Conservation (phyloP, 352 stramenopile genomes). For the Globisporangium orthogonon region DNA sequence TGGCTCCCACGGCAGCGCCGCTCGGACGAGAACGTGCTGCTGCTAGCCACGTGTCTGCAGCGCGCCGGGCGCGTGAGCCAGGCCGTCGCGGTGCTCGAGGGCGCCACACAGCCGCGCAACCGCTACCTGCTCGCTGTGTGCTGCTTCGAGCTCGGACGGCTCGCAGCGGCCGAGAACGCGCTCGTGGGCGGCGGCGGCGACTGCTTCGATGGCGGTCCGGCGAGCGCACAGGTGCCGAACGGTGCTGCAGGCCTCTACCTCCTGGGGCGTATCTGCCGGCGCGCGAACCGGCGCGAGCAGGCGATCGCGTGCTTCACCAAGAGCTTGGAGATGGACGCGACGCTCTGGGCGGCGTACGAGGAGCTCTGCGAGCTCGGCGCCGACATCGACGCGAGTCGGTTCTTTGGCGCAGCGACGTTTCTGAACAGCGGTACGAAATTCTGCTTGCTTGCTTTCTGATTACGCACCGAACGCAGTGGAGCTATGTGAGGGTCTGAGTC, state of each 20-base stretch:
- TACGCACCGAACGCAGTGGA: too few relatives aligned
- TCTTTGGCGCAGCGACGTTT: conserved; percentile 53
- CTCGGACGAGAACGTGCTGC: conserved; percentile 44
- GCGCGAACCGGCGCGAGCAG: conserved; percentile 84
- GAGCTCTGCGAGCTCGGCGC: conserved; percentile 90
- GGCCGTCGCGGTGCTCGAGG: conserved; percentile 51
- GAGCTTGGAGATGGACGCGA: conserved; percentile 86
- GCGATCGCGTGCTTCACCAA: conserved; percentile 90
- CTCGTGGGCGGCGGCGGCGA: conserved; percentile 51
- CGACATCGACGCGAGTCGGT: conserved; percentile 48
- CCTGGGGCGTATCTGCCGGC: conserved; percentile 88
- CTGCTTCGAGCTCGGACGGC: conserved; percentile 62
- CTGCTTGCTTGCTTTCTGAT: too few relatives aligned
- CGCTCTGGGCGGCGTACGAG: conserved; percentile 91
- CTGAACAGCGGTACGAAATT: conserved; percentile 20
- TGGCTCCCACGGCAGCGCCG: conserved; percentile 22
- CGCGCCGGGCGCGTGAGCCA: conserved; percentile 41
- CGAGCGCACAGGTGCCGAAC: conserved; percentile 58
- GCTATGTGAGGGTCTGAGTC: not conserved
- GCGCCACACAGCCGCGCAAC: conserved; percentile 36
- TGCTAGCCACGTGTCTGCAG: conserved; percentile 65
- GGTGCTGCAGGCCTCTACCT: conserved; percentile 90
- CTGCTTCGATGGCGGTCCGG: conserved; percentile 15
- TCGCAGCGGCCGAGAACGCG: conserved; percentile 89
- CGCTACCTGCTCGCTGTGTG: conserved; percentile 63